A percentile compares a stretch with the other conserved stretches of the same genome.
Conservation (phyloP, 2,329 filamentous ascomycete genomes). For the Colletotrichum eremochloae region DNA sequence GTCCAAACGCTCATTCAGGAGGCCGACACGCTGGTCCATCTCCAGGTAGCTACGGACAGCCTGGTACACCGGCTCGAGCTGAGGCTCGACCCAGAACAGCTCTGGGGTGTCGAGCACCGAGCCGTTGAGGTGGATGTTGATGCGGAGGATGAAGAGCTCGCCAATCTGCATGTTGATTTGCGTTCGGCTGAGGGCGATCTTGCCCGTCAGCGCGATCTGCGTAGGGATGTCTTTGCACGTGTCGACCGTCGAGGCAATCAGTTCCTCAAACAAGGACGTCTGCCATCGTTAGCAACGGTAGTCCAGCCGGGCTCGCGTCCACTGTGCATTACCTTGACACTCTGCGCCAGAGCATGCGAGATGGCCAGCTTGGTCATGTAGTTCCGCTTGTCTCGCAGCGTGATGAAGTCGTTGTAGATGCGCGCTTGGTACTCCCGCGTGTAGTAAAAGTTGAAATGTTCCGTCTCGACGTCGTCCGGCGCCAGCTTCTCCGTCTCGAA, state of each 20-base stretch:
- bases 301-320: background rate
- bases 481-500: conserved; percentile 93
- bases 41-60: conserved; percentile 95
- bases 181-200: conserved; percentile 86
- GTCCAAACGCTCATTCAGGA: conserved; percentile 89
- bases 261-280: conserved; percentile 95
- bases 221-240: conserved; percentile 93
- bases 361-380: conserved; percentile 99
- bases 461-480: conserved; percentile 90
- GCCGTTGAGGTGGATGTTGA: conserved; percentile 98
- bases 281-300: conserved; percentile 49
- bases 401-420: conserved; percentile 99
- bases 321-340: conserved; percentile 78
- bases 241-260: conserved; percentile 93
- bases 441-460: conserved; percentile 99
- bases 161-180: conserved; percentile 99
- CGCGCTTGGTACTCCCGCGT: conserved; percentile 97
- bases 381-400: conserved; percentile 90
- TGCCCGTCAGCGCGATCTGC: conserved; percentile 92
- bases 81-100: conserved; percentile 98
- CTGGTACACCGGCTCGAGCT: conserved; percentile 95
- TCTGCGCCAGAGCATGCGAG: conserved; percentile 94
- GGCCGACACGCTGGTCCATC: conserved; percentile 94
- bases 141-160: conserved; percentile 95
- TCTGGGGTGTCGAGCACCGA: conserved; percentile 97